phyloP scores from a whole-genome alignment of 2,329 filamentous ascomycete genomes.

The Fusarium cyanostomum region DNA sequence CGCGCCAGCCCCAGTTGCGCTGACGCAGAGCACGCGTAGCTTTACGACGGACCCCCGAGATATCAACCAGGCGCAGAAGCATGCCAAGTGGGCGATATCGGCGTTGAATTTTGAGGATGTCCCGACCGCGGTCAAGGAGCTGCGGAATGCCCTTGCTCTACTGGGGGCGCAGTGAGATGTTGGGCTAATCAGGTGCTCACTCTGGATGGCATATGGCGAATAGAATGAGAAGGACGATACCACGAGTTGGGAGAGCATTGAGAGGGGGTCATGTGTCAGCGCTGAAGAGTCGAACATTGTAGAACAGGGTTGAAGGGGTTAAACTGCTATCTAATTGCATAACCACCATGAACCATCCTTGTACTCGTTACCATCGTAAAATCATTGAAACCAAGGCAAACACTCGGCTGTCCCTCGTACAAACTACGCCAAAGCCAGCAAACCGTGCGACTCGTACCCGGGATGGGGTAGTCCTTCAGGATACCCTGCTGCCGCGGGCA shows the following conservation, averaged over 20 bases:
- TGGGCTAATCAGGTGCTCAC: not conserved
- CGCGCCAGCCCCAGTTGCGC: conserved; percentile 6
- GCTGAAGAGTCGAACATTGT: conserved; percentile 10
- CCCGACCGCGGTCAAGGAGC: conserved; percentile 84
- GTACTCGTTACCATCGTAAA: conserved; percentile 23
- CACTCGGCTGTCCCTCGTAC: not conserved
- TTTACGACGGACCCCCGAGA: conserved; percentile 57
- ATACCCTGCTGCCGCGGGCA: not conserved
- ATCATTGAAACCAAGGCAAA: conserved; percentile 23
- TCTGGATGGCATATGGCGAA: conserved; percentile 4
- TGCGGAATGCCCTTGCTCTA: conserved; percentile 76
- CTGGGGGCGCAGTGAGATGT: conserved; percentile 66
- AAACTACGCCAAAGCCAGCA: conserved; percentile 24
- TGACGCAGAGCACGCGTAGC: conserved; percentile 10
- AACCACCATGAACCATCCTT: conserved; percentile 8
- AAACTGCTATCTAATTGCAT: conserved; percentile 19
- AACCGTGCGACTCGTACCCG: conserved; percentile 16
- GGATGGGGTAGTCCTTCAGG: conserved; percentile 24
- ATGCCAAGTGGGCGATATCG: conserved; percentile 96
- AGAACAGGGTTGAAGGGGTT: conserved; percentile 21
- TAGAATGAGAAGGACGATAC: conserved; percentile 28
- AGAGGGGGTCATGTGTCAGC: not conserved
- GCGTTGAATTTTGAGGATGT: conserved; percentile 97
- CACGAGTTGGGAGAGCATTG: conserved; percentile 22
- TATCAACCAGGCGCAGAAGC: conserved; percentile 87